Evolutionary conservation across 805 yeast genomes (phyloP).

Genomic region (Candida pseudofarinosa): DNA sequence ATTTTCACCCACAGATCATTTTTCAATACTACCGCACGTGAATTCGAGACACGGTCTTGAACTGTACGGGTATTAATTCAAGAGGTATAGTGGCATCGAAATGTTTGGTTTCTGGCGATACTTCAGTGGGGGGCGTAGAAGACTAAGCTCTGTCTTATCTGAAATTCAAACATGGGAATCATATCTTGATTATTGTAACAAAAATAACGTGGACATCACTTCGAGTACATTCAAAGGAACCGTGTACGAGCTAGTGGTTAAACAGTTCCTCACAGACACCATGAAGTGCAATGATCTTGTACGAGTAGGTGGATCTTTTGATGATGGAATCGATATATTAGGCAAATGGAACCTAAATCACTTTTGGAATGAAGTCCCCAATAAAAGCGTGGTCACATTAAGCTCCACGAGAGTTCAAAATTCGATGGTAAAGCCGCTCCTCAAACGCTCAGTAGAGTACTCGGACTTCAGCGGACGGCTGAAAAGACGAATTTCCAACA

Average conservation of each 20-base stretch:
- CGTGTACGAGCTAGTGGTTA: slow-evolving; percentile 47
- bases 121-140: neutral
- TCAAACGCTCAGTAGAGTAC: slow-evolving; percentile 16
- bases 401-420: neutral
- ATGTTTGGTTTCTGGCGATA: neutral
- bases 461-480: slow-evolving; percentile 3
- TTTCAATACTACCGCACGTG: neutral
- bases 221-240: slow-evolving; percentile 54
- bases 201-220: slow-evolving; percentile 14
- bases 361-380: slow-evolving; percentile 12
- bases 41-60: neutral
- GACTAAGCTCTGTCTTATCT: neutral
- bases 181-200: slow-evolving; percentile 27
- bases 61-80: too few species aligned
- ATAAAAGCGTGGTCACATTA: neutral
- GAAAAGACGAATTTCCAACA: neutral
- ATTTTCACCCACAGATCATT: too few species aligned
- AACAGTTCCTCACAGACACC: slow-evolving; percentile 33
- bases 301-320: slow-evolving; percentile 54
- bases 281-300: slow-evolving; percentile 34
- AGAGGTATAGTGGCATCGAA: too few species aligned
- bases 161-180: slow-evolving; percentile 21
- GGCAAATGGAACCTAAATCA: slow-evolving; percentile 47
- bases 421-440: slow-evolving; percentile 8
- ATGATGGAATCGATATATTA: slow-evolving; percentile 53